Evolutionary conservation across 2,329 filamentous ascomycete genomes (phyloP).

Genomic region (Nothomitra cinnamomea): DNA sequence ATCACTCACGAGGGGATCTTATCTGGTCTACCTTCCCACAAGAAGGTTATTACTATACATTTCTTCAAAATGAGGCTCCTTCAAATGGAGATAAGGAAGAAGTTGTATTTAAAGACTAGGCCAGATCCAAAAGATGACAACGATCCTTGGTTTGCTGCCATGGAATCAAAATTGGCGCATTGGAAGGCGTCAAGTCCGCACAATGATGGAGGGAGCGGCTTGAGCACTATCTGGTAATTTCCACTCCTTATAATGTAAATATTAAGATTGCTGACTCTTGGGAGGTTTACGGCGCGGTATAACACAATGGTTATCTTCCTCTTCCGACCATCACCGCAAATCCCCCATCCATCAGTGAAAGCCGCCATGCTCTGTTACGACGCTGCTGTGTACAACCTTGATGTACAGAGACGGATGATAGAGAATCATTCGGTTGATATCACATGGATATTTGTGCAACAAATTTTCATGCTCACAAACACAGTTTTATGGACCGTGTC

Average conservation of each 20-base stretch:
- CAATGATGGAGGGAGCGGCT: slow-evolving; percentile 46
- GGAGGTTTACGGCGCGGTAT: slow-evolving; percentile 47
- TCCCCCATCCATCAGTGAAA: slow-evolving; percentile 64
- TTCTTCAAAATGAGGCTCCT: slow-evolving; percentile 82
- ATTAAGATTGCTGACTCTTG: slow-evolving; percentile 32
- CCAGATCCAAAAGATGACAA: slow-evolving; percentile 58
- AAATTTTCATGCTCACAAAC: slow-evolving; percentile 82
- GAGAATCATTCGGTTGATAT: slow-evolving; percentile 60
- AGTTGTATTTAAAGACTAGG: slow-evolving; percentile 71
- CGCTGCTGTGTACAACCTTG: slow-evolving; percentile 65
- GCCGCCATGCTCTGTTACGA: slow-evolving; percentile 73
- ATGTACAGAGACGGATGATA: slow-evolving; percentile 66
- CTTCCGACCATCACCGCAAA: slow-evolving; percentile 80
- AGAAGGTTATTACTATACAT: slow-evolving; percentile 80
- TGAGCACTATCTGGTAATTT: slow-evolving; percentile 43
- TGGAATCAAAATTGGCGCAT: slow-evolving; percentile 59
- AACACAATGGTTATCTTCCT: slow-evolving; percentile 82
- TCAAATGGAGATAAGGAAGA: slow-evolving; percentile 74
- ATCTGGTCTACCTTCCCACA: slow-evolving; percentile 50
- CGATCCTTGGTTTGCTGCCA: slow-evolving; percentile 73
- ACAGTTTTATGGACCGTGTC: slow-evolving; percentile 84
- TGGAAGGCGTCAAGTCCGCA: slow-evolving; percentile 68
- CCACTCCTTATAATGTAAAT: slow-evolving; percentile 5
- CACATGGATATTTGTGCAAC: slow-evolving; percentile 85
- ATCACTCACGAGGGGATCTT: slow-evolving; percentile 65